Conservation (phyloP, 805 yeast species). For the Yamadazyma philogaea region DNA sequence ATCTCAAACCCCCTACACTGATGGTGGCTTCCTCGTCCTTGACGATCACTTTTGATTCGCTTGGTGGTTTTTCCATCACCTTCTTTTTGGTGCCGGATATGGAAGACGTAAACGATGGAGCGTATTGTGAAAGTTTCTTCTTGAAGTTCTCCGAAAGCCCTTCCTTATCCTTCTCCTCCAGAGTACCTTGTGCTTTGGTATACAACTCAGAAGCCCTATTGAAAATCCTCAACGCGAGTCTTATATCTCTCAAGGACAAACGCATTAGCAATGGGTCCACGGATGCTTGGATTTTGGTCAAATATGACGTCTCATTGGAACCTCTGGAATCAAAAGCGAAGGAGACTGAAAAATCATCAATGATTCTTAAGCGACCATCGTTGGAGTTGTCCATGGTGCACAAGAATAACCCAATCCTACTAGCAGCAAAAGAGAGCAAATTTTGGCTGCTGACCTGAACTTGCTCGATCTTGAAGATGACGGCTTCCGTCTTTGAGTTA, state of each 20-base stretch:
- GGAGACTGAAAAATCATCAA: slow-evolving; percentile 86
- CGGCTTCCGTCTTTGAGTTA: slow-evolving; percentile 69
- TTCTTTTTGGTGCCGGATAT: slow-evolving; percentile 27
- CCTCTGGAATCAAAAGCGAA: slow-evolving; percentile 70
- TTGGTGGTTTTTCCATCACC: slow-evolving; percentile 15
- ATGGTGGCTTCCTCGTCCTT: slow-evolving; percentile 68
- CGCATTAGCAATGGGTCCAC: slow-evolving; percentile 80
- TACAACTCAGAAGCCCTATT: slow-evolving; percentile 65
- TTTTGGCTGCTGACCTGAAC: slow-evolving; percentile 66
- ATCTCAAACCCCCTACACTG: slow-evolving; percentile 68
- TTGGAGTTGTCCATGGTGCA: slow-evolving; percentile 68
- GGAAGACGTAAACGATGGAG: slow-evolving; percentile 61
- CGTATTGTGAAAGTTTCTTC: slow-evolving; percentile 57
- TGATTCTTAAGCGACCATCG: slow-evolving; percentile 61
- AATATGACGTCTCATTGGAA: slow-evolving; percentile 52
- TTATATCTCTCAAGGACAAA: slow-evolving; percentile 81
- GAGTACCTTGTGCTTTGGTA: slow-evolving; percentile 20
- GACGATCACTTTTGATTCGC: slow-evolving; percentile 39
- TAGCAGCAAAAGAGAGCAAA: slow-evolving; percentile 61
- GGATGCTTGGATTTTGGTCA: slow-evolving; percentile 65
- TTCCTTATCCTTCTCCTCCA: slow-evolving; percentile 20
- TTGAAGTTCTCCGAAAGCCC: slow-evolving; percentile 64
- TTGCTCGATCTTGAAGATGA: slow-evolving; percentile 86
- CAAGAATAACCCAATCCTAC: slow-evolving; percentile 83
- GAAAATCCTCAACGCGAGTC: slow-evolving; percentile 71